Evolutionary conservation across 1,284 basidiomycete genomes (phyloP), one percentile per base, ranked within the genome.

Genomic region (Pseudozyma sp.): DNA sequence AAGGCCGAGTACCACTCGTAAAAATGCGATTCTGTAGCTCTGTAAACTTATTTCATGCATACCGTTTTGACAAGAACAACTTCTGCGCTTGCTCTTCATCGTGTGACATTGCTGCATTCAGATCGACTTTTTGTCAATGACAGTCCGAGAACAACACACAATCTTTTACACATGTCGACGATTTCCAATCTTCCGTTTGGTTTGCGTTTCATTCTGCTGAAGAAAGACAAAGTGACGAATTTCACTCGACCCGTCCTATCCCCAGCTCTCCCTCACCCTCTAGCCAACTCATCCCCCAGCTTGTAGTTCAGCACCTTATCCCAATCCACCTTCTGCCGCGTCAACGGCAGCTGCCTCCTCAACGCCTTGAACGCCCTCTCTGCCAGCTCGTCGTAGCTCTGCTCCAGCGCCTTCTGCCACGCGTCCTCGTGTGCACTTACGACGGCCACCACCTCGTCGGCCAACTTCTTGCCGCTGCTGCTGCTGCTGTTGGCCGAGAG

Each of bases 281-380:
- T 61, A 35, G 70, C 60, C 24, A 82, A 49, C 51, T 82, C 76
- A 19, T 71, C 54, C 4, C 78, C 72, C 10, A 82, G 35, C 43
- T 77, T 77, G 54, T 82, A 82, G 43, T 77, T 76, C 24, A 76
- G 66, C 54, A 81, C 80, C 72, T 83, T 81, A 48, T 83, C 79
- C 83, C 83, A 84, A 57, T 84, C 81, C 31, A 84, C 59, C 65
- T 82, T 82, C 62, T 84, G 81, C 49, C 77, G 64, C 9, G 83
- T 83, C 52, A 84, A 52, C 3, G 83, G 83, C 55, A 84, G 37
- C 43, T 75, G 74, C 40, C 81, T 74, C 19, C 83, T 62, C 6
- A 84, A 59, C 13, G 69, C 73, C 59, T 79, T 79, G 70, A 84
- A 83, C 6, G 81, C 77, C 14, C 60, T 47, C 35, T 83, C 83